phyloP scores from a whole-genome alignment of 768 basidiomycete species.

The Mycena venus region DNA sequence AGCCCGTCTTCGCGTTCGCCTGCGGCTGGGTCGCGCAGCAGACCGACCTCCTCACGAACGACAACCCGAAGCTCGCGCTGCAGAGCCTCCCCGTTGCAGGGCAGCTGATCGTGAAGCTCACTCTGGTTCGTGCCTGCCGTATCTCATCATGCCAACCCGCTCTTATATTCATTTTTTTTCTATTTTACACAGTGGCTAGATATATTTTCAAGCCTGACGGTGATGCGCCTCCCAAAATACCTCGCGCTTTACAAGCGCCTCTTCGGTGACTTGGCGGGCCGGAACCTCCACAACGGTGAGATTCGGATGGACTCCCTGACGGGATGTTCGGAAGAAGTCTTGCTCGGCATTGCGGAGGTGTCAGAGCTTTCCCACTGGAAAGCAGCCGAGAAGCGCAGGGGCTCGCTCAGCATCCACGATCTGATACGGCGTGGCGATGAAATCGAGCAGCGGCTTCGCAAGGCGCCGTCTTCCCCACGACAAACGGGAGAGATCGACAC shows the following conservation, averaged over 20 bases:
- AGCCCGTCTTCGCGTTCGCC: conserved; percentile 74
- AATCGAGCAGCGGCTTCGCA: conserved; percentile 76
- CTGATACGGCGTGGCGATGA: conserved; percentile 77
- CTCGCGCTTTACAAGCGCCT: conserved; percentile 75
- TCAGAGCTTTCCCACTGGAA: conserved; percentile 86
- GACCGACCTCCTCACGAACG: conserved; percentile 71
- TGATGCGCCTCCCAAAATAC: conserved; percentile 74
- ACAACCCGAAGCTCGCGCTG: conserved; percentile 74
- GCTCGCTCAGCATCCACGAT: conserved; percentile 79
- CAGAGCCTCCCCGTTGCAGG: conserved; percentile 65
- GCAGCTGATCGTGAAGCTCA: conserved; percentile 76
- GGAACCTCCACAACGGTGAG: conserved; percentile 57
- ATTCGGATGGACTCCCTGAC: conserved; percentile 77
- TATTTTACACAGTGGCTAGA: conserved; percentile 81
- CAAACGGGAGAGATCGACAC: conserved; percentile 48
- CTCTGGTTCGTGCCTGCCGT: conserved; percentile 68
- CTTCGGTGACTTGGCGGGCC: conserved; percentile 63
- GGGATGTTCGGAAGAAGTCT: conserved; percentile 84
- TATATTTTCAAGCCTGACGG: conserved; percentile 76
- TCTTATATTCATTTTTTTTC: neutral
- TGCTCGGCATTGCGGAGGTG: conserved; percentile 82
- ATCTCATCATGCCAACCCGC: conserved; percentile 9
- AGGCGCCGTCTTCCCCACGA: conserved; percentile 50
- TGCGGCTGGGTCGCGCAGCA: conserved; percentile 79
- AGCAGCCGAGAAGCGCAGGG: conserved; percentile 69